phyloP scores from a whole-genome alignment of 176 grass and related monocot genomes.

The Oryza coarctata region DNA sequence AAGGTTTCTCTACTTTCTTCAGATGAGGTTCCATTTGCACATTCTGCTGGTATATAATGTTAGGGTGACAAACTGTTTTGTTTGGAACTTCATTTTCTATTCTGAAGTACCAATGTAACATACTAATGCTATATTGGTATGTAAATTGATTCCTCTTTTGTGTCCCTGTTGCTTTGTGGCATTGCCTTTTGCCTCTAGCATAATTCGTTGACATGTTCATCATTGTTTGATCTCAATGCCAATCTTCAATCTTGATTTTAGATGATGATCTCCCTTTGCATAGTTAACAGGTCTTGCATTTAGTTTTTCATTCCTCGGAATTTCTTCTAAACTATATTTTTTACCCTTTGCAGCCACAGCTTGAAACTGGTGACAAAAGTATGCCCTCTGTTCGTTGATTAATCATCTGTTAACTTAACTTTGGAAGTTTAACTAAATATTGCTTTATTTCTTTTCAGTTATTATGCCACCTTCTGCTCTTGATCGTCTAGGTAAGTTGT shows the following conservation, averaged over 20 bases:
- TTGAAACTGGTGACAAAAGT: constrained; percentile 97
- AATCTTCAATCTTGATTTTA: background rate
- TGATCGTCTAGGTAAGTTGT: constrained; percentile 82
- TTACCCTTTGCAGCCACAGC: constrained; percentile 68
- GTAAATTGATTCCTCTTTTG: background rate
- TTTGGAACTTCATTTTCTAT: constrained; percentile 12
- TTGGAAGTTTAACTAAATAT: constrained; percentile 14
- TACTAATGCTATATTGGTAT: background rate
- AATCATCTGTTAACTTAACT: background rate
- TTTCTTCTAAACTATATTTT: constrained; percentile 40
- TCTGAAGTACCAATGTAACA: background rate
- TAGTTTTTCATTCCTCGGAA: constrained; percentile 21
- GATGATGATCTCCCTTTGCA: background rate
- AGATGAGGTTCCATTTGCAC: background rate
- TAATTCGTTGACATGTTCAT: background rate
- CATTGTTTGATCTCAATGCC: background rate
- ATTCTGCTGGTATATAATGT: background rate
- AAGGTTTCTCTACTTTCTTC: constrained; percentile 59
- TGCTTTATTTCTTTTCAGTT: constrained; percentile 60
- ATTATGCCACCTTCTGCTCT: constrained; percentile 99
- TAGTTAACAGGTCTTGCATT: constrained; percentile 11
- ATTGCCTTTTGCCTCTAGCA: background rate
- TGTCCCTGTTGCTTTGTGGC: background rate
- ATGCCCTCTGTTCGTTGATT: constrained; percentile 36
- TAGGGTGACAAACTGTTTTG: background rate